Evolutionary conservation across 257 asterid species (phyloP).

Genomic region (Oldenlandia corymbosa): DNA sequence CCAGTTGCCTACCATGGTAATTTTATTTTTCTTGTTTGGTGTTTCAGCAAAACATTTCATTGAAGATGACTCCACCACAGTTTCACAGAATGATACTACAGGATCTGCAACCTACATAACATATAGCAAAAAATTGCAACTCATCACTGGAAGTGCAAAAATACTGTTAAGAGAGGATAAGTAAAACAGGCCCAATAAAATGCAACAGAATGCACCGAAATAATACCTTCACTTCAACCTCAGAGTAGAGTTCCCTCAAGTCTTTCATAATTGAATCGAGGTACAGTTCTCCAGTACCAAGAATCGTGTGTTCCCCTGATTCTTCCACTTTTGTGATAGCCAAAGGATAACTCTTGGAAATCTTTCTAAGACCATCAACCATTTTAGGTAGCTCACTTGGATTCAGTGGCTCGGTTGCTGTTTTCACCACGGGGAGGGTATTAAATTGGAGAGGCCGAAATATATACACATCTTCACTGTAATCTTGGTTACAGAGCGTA

Average conservation of each 20-base stretch:
- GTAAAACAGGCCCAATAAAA: background rate
- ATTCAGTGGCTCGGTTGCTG: constrained; percentile 96
- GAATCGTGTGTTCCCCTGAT: constrained; percentile 95
- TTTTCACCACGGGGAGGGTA: constrained; percentile 96
- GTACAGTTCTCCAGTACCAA: constrained; percentile 93
- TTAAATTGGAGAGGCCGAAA: constrained; percentile 94
- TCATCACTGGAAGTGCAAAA: background rate
- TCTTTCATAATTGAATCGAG: constrained; percentile 97
- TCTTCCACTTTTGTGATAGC: constrained; percentile 98
- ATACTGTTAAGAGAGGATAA: background rate
- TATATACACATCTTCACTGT: constrained; percentile 78
- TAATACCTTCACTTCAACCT: constrained; percentile 95
- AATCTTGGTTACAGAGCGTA: constrained; percentile 73
- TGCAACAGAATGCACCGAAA: background rate
- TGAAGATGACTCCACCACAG: constrained; percentile 95
- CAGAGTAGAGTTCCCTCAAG: constrained; percentile 95
- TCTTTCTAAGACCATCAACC: constrained; percentile 98
- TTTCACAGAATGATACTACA: constrained; percentile 95
- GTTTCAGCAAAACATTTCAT: constrained; percentile 99
- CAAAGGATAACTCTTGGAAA: constrained; percentile 96
- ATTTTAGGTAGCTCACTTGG: constrained; percentile 97
- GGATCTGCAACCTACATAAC: constrained; percentile 86
- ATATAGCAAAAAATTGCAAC: constrained; percentile 4
- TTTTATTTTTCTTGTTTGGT: constrained; percentile 92
- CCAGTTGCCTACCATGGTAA: constrained; percentile 71